Base-by-base conservation (phyloP, 345 rosid genomes). In the Laguncularia racemosa region DNA sequence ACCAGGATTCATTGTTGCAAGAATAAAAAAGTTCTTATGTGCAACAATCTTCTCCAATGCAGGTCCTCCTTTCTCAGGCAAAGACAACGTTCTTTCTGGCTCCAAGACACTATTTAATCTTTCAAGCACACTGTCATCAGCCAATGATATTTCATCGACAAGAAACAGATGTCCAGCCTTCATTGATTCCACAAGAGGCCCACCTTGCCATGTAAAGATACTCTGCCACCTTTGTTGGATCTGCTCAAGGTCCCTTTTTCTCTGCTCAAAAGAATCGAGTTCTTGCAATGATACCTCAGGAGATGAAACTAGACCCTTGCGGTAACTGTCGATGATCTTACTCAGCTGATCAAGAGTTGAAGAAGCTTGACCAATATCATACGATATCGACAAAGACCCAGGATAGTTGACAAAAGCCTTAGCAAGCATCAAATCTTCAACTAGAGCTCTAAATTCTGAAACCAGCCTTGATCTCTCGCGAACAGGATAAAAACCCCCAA, bases 1-100 rank as follows among this genome's bases (percentile, higher is more conserved):
- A 71, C 98, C 98, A 66, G 98, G 98, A 68, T 92, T 92, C 98
- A 92, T 92, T 15, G 98, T 92, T 56, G 95, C 97, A 66, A 92
- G 80, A 69, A 86, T 82, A 65, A 89, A 76, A 71, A 92, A 92
- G 21, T 80, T 71, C 16, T 69, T 62, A 59, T 84, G 80, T 71
- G 96, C 98, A 50, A 84, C 81, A 33, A 92, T 63, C 52, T 75
- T 77, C 77, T 92, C 98, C 79, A 92, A 62, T 52, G 52, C 56
- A 50, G 83, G 67, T 48, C 95, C 97, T 66, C 98, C 98, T 77
- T 92, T 92, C 85, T 92, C 98, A 50, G 97, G 93, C 79, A 92
- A 80, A 12, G 89, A 78, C 86, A 92, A 68, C 68, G 78, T 84
- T 77, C 91, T 80, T 56, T 84, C 97, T 4, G 96, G 85, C 81